Conservation (phyloP, 2,329 filamentous ascomycete species). For the Lojkania enalia region DNA sequence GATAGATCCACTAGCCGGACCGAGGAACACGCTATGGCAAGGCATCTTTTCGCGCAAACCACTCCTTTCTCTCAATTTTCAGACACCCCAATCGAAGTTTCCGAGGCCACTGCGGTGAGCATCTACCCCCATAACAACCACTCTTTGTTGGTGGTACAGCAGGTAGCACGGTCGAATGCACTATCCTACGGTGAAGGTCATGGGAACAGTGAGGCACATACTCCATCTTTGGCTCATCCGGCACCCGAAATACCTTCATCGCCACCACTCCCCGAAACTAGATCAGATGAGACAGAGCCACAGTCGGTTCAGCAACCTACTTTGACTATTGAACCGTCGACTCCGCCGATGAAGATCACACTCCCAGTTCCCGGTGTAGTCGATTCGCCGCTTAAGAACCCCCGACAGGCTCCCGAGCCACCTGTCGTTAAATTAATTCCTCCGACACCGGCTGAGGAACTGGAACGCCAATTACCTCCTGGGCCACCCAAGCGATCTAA, state of each 20-base stretch:
- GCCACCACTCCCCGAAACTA: conserved; percentile 30
- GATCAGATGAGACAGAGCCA: conserved; percentile 5
- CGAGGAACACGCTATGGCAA: conserved; percentile 45
- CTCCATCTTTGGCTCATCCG: conserved; percentile 21
- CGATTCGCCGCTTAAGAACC: conserved; percentile 63
- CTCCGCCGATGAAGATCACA: conserved; percentile 38
- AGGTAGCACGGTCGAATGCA: conserved; percentile 40
- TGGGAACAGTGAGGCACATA: conserved; percentile 15
- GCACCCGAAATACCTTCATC: conserved; percentile 26
- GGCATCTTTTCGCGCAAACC: conserved; percentile 53
- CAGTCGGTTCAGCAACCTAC: conserved; percentile 26
- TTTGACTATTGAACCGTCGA: conserved; percentile 40
- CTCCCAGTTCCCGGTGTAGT: conserved; percentile 37
- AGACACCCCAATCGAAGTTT: conserved; percentile 60
- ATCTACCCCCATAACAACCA: conserved; percentile 67
- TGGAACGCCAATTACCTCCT: conserved; percentile 46
- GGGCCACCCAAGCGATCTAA: conserved; percentile 34
- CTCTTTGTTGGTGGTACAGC: conserved; percentile 66
- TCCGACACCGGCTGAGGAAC: conserved; percentile 55
- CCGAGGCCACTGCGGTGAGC: conserved; percentile 63
- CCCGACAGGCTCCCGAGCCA: conserved; percentile 60
- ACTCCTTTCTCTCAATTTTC: conserved; percentile 55
- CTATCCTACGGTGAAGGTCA: conserved; percentile 24
- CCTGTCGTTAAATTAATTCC: conserved; percentile 60
- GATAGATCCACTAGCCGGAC: conserved; percentile 43